Conservation (phyloP, 2,329 filamentous ascomycete genomes). For the Sporothrix protearum region DNA sequence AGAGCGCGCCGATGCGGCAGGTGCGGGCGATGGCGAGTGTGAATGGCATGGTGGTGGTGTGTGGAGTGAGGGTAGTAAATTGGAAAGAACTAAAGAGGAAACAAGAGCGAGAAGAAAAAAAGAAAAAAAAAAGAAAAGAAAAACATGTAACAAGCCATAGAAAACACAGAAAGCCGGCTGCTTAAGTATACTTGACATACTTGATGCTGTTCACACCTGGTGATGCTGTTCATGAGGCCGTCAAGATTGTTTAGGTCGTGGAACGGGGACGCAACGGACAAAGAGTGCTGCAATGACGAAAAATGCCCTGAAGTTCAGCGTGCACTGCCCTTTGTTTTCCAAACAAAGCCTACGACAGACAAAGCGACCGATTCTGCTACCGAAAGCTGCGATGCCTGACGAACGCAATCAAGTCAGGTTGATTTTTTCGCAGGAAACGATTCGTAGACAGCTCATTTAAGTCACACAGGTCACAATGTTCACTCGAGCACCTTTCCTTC, state of each 20-base stretch:
- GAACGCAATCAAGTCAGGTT: neutral
- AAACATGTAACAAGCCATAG: too few species aligned
- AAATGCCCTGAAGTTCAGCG: neutral
- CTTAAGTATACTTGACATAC: neutral
- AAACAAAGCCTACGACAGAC: neutral
- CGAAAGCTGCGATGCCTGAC: too few species aligned
- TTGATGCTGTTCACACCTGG: neutral
- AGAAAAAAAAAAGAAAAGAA: neutral
- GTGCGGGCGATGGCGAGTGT: neutral
- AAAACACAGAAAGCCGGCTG: too few species aligned
- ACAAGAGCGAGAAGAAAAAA: neutral
- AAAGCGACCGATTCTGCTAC: too few species aligned
- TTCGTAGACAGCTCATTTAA: too few species aligned
- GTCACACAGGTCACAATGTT: neutral
- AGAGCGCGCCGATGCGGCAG: neutral
- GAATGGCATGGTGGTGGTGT: neutral
- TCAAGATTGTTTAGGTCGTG: too few species aligned
- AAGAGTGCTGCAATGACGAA: neutral
- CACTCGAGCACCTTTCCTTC: neutral
- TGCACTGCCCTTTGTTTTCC: neutral
- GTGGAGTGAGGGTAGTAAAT: neutral
- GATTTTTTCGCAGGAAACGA: neutral
- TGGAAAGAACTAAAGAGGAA: neutral
- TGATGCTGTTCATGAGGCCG: neutral
- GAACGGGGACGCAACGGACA: too few species aligned